Conservation (phyloP, 2,329 filamentous ascomycete species). For the Aspergillus costaricaensis region DNA sequence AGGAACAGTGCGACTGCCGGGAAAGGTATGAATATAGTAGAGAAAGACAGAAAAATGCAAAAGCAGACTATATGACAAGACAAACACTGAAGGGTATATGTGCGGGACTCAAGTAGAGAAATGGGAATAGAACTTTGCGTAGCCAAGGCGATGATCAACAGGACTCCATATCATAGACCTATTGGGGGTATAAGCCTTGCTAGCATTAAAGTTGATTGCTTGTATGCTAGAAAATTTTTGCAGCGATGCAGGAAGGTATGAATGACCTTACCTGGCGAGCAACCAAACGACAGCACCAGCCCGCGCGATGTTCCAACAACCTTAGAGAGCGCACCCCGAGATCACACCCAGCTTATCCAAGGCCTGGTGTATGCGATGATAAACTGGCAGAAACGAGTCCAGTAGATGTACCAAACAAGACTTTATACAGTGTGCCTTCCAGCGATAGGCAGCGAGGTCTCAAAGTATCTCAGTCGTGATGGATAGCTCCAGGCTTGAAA, state of each 20-base stretch:
- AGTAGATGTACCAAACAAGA: neutral
- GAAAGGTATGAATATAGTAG: neutral
- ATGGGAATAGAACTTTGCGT: constrained; percentile 24
- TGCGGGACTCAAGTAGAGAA: constrained; percentile 15
- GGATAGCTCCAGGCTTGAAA: constrained; percentile 10
- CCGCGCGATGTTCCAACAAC: neutral
- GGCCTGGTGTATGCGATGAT: neutral
- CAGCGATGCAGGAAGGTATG: constrained; percentile 3
- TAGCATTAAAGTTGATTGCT: neutral
- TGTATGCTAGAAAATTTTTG: neutral
- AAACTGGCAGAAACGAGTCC: neutral
- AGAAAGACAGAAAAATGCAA: neutral
- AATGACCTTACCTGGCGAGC: constrained; percentile 14
- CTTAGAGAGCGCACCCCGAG: neutral
- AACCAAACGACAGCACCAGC: neutral
- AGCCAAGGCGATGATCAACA: constrained; percentile 29
- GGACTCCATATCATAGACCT: constrained; percentile 21
- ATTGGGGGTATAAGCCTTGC: constrained; percentile 16
- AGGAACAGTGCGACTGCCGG: neutral
- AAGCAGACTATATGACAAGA: constrained; percentile 21
- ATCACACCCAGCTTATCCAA: neutral
- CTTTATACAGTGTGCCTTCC: neutral
- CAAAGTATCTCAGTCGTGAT: neutral
- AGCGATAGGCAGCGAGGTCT: neutral
- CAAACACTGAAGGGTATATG: constrained; percentile 26